A percentile compares a stretch with the other conserved stretches of the same genome.
Evolutionary conservation across 192 early-diverging fungal species (phyloP).

Genomic region (Chytriomyces confervae): DNA sequence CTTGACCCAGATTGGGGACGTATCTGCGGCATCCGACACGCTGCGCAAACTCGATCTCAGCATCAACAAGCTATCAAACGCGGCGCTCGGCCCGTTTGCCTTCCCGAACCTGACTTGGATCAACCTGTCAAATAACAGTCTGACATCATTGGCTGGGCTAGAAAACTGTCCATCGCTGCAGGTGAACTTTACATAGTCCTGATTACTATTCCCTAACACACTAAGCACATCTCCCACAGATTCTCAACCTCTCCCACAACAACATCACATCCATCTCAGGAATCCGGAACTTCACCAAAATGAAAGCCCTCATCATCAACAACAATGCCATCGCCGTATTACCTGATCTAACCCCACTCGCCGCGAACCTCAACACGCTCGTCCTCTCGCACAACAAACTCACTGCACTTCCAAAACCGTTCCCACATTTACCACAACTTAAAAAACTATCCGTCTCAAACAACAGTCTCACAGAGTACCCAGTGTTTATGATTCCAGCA

Average conservation of each 20-base stretch:
- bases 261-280: slow-evolving; percentile 62
- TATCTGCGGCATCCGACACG: neutral
- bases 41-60: slow-evolving; percentile 20
- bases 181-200: neutral
- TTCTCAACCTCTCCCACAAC: slow-evolving; percentile 77
- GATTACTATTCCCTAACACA: neutral
- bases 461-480: slow-evolving; percentile 70
- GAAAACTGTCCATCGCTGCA: slow-evolving; percentile 1
- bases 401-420: slow-evolving; percentile 51
- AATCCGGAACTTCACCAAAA: slow-evolving; percentile 57
- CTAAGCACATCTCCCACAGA: slow-evolving; percentile 8
- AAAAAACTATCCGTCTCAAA: slow-evolving; percentile 80
- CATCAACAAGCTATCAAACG: neutral
- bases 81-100: neutral
- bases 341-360: slow-evolving; percentile 14
- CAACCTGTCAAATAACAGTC: slow-evolving; percentile 10
- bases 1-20: neutral
- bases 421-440: slow-evolving; percentile 57
- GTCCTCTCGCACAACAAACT: slow-evolving; percentile 84
- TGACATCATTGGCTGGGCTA: slow-evolving; percentile 13
- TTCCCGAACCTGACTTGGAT: slow-evolving; percentile 9
- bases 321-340: slow-evolving; percentile 61
- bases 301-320: slow-evolving; percentile 82
- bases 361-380: slow-evolving; percentile 27
- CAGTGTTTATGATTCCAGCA: slow-evolving; percentile 58